Conservation (phyloP, 352 stramenopile genomes). For the Globisporangium sylvaticum region DNA sequence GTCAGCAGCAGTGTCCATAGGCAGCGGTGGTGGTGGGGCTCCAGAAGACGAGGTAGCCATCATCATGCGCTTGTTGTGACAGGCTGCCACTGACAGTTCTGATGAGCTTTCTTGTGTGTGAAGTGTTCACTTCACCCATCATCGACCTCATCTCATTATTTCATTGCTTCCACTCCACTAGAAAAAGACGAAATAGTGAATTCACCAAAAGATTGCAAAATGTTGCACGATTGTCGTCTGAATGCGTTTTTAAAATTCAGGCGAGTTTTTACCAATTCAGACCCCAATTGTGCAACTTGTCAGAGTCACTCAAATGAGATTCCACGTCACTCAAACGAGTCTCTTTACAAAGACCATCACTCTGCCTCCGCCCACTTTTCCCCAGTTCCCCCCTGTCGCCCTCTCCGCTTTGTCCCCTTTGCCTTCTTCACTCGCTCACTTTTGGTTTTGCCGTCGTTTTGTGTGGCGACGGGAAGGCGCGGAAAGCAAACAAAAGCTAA, state of each 20-base stretch:
- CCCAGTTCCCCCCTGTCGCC: too few species aligned
- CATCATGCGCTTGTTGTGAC: too few species aligned
- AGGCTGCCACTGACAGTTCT: too few species aligned
- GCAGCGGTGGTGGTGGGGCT: too few species aligned
- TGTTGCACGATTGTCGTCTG: background rate
- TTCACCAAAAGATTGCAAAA: background rate
- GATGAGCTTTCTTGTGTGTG: background rate
- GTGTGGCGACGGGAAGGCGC: conserved; percentile 13
- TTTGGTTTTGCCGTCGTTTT: conserved; percentile 26
- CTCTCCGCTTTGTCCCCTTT: background rate
- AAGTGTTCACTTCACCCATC: background rate
- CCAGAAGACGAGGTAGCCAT: background rate
- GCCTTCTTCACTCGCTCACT: conserved; percentile 17
- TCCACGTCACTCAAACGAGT: background rate
- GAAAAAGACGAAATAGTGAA: too few species aligned
- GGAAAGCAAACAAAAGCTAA: background rate
- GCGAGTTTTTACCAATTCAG: too few species aligned
- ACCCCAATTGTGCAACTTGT: too few species aligned
- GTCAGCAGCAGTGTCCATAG: background rate
- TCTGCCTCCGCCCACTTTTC: too few species aligned
- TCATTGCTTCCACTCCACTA: too few species aligned
- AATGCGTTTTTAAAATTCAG: background rate
- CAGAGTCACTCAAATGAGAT: too few species aligned
- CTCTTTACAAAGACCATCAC: too few species aligned
- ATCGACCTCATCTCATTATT: too few species aligned